Base-by-base conservation (phyloP, 495 filamentous ascomycete species). In the Tuber borchii region DNA sequence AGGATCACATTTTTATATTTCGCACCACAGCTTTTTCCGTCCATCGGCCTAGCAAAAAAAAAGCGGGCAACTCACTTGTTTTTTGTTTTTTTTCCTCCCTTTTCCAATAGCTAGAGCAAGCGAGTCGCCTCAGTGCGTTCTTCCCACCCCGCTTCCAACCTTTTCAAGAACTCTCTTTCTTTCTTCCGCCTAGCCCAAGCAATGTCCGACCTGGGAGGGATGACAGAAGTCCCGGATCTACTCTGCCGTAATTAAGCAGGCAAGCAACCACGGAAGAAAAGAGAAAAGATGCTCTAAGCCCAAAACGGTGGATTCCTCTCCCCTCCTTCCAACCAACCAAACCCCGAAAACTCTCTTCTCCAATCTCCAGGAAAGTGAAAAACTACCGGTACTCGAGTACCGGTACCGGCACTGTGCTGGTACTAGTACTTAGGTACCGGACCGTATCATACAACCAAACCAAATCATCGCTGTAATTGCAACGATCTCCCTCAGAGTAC, bases 1-100 rank as follows among this genome's bases (percentile, higher is more conserved):
- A 31, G 26, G n/a, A 65, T 34, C 56, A 65, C 56, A 65, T 65
- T 65, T 65, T n/a, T n/a, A 65, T 65, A 34, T 65, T 31, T 65
- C 56, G 26, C 56, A 65, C 56, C 56, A 17, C 14, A 56, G 48
- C 26, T 34, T 17, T 19, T 19, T 34, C 56, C 56, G 26, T 65
- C n/a, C 26, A 34, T 61, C 51, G 2, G 22, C n/a, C 48, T 12
- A 22, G 48, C 22, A 46, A 19, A 17, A 46, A 46, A 31, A 65
- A 31, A 8, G 26, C 31, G 26, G 56, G 56, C n/a, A 65, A 31
- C 56, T 22, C 56, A 65, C 56, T 19, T 14, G 26, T 16, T 10
- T 22, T 51, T 56, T 43, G 9, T 9, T 65, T 34, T 17, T 34
- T 34, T 14, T 12, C 10, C 10, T 7, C 56, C 56, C 26, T 22